Evolutionary conservation across 2,329 filamentous ascomycete genomes (phyloP), one percentile per base, ranked within the genome.

Genomic region (Fulvia fulva): DNA sequence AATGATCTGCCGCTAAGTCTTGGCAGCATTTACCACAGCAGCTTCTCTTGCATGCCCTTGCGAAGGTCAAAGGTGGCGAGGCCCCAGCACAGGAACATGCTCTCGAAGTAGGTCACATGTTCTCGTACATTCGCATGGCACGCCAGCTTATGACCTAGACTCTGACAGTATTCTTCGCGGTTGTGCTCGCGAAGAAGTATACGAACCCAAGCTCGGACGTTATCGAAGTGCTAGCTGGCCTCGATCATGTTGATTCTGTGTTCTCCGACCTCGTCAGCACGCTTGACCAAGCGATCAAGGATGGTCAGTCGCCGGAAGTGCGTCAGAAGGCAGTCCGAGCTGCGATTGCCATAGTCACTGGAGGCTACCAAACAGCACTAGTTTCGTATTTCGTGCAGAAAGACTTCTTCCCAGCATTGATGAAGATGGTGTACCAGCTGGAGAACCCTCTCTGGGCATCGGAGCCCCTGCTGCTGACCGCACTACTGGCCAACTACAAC

Each of bases 121-220:
- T 23, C 16, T 22, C 37, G 23, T 21, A 25, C 19, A 53, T 60
- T 66, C 22, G 14, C 25, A n/a, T 25, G 56, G 58, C 56, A 53
- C 44, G 60, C 63, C 76, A 69, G 80, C 78, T 77, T 71, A 78
- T 75, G 65, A 71, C 65, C 68, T 73, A 97, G 90, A 97, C 92
- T 60, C 82, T 97, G 70, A 91, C 88, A 73, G 87, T 89, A 50
- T 97, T 97, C 75, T 82, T 99, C 71, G 87, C 87, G 51, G 86
- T 86, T 55, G 83, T 96, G 19, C 80, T 97, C 61, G 84, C 84
- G 58, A 99, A 97, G 76, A 91, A 88, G 73, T 99, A 96, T 74
- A 91, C 90, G 23, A 97, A 97, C 69, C 90, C 92, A 5, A 97
- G 91, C 74, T 94, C 94, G 51, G 94, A 97, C 75, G 89, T 97